A percentile compares a stretch with the other conserved stretches of the same genome.
Evolutionary conservation across 352 stramenopile species (phyloP).

Genomic region (Phytophthora pini): DNA sequence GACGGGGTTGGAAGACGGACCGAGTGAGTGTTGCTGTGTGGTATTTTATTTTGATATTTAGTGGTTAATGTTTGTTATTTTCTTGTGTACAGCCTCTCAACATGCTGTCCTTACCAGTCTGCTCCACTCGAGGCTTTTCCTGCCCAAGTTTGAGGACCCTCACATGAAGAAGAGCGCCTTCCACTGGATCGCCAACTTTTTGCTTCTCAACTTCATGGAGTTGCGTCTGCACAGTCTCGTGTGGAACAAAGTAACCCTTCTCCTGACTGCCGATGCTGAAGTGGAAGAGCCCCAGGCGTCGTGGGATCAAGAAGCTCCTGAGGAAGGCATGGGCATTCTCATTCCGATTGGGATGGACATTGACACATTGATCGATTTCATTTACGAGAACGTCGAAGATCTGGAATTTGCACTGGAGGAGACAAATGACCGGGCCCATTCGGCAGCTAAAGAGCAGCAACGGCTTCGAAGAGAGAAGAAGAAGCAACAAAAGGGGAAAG

Average conservation of each 20-base stretch:
- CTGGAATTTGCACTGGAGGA: constrained; percentile 60
- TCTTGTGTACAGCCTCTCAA: constrained; percentile 42
- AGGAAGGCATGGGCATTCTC: constrained; percentile 74
- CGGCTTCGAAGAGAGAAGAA: constrained; percentile 29
- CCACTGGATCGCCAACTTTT: constrained; percentile 77
- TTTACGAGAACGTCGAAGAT: constrained; percentile 71
- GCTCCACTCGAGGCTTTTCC: constrained; percentile 61
- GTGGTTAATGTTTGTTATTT: not conserved
- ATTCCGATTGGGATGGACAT: constrained; percentile 70
- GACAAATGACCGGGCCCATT: constrained; percentile 23
- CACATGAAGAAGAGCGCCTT: constrained; percentile 70
- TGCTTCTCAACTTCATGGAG: constrained; percentile 88
- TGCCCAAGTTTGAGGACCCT: constrained; percentile 60
- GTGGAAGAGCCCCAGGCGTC: constrained; percentile 48
- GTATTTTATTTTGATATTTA: not conserved
- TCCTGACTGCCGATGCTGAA: constrained; percentile 56
- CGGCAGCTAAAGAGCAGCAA: constrained; percentile 21
- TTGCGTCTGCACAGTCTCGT: constrained; percentile 79
- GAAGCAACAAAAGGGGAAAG: constrained; percentile 28
- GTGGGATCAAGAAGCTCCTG: constrained; percentile 58
- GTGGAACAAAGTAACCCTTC: constrained; percentile 85
- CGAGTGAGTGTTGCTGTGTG: constrained; percentile 42
- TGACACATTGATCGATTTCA: constrained; percentile 57
- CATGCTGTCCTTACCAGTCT: constrained; percentile 70
- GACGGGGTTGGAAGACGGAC: constrained; percentile 76